Evolutionary conservation across 768 basidiomycete species (phyloP).

Genomic region (Hypsizygus marmoreus): DNA sequence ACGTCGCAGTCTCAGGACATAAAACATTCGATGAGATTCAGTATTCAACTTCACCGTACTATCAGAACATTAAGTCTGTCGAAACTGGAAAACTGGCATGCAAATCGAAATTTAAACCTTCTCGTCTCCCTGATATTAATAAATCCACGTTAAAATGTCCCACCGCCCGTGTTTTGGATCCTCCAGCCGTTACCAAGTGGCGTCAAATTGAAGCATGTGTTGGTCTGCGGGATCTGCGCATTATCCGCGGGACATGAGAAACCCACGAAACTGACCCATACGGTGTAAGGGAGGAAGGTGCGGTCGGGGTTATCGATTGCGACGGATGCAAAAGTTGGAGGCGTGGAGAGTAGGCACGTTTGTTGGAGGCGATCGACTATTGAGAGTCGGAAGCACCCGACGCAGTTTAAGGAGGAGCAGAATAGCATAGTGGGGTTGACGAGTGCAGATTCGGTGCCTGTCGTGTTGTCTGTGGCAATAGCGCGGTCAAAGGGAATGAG

Average conservation of each 20-base stretch:
- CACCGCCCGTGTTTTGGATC: background rate
- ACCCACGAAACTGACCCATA: conserved; percentile 1
- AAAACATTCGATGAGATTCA: too few relatives aligned
- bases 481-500: too few relatives aligned
- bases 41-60: too few relatives aligned
- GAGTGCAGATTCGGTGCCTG: too few relatives aligned
- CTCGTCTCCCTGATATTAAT: background rate
- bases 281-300: background rate
- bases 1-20: too few relatives aligned
- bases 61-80: too few relatives aligned
- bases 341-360: background rate
- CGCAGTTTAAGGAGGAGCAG: background rate
- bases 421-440: conserved; percentile 1
- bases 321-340: conserved; percentile 1
- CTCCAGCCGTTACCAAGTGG: background rate
- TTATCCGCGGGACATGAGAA: conserved; percentile 1
- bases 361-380: background rate
- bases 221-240: conserved; percentile 2
- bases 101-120: background rate
- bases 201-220: conserved; percentile 3
- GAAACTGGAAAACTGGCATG: too few relatives aligned
- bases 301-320: conserved; percentile 2
- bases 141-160: background rate
- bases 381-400: background rate
- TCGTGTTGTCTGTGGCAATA: too few relatives aligned